A percentile compares a stretch with the other conserved stretches of the same genome.
Conservation (phyloP, 148 eudicot genomes). For the Dianthus caryophyllus region DNA sequence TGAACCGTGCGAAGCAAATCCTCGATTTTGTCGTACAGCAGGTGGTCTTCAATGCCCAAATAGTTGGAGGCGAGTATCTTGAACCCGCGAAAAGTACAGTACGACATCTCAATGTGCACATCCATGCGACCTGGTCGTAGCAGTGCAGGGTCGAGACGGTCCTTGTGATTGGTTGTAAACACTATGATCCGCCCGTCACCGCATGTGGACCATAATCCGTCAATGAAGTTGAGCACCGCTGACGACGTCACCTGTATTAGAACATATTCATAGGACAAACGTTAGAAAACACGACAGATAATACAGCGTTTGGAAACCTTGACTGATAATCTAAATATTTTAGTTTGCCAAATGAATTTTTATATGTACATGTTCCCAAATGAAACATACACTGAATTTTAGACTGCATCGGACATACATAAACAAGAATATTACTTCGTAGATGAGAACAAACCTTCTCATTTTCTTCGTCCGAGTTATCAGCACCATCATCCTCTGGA, state of each 20-base stretch:
- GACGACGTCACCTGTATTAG: constrained; percentile 48
- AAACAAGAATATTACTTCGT: too few species aligned
- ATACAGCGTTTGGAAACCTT: too few species aligned
- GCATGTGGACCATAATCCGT: constrained; percentile 73
- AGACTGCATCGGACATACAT: too few species aligned
- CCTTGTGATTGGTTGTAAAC: constrained; percentile 72
- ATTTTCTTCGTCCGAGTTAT: constrained; percentile 18
- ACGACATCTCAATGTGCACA: constrained; percentile 70
- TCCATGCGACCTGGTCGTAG: constrained; percentile 81
- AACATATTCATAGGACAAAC: too few species aligned
- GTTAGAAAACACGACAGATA: too few species aligned
- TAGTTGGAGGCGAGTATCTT: constrained; percentile 50
- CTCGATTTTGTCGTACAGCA: constrained; percentile 28
- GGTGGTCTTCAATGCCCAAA: constrained; percentile 39
- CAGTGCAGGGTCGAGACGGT: constrained; percentile 58
- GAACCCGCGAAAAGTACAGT: constrained; percentile 55
- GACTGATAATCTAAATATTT: too few species aligned
- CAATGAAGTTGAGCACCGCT: constrained; percentile 61
- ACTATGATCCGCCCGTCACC: constrained; percentile 75
- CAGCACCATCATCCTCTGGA: constrained; percentile 18
- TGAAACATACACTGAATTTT: too few species aligned
- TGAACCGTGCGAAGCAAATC: constrained; percentile 15
- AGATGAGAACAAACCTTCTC: constrained; percentile 25
- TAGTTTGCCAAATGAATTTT: too few species aligned
- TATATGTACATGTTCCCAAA: too few species aligned